Base-by-base conservation (phyloP, 805 yeast species). In the Teunomyces atbi region DNA sequence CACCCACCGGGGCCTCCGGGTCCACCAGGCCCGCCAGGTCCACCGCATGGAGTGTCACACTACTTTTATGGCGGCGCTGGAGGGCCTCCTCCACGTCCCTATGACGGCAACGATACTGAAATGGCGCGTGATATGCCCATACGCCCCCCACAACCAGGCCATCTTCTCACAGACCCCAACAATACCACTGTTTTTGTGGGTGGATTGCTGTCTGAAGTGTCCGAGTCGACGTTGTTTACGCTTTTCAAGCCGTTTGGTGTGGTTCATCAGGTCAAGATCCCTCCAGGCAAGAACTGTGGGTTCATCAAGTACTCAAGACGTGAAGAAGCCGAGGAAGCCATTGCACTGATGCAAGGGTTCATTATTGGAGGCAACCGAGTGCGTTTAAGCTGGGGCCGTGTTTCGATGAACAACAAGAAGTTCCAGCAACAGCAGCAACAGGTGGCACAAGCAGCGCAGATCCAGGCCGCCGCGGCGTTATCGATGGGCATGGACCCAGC, bases 371-470 rank as follows among this genome's bases (percentile, higher is more conserved):
- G 88, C 47, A 84, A 88, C 47, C 77, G 92, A 50, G 83, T 90
- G 41, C 75, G 96, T 56, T 76, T 90, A 47, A 84, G 92, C 44
- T 90, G 97, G 97, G 97, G 97, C 26, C 77, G 89, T 54, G 74
- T 64, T 7, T 67, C 70, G 1, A 46, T 53, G 38, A 61, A 59
- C 48, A 65, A 66, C 50, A 66, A 62, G 41, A 64, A 61, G 47
- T 68, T 53, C 47, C 69, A 65, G 27, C 65, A 59, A 29, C 66
- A 59, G 41, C 69, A 62, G 32, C 64, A 45, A 29, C 55, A 60
- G 38, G 59, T 55, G 37, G 65, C 64, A 3, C 71, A 64, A 43
- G 65, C 70, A 27, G 64, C 69, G 1, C 73, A 64, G 41, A 54
- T 68, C 50, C 71, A 67, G 48, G 69, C 68, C 2, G 71, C 68